Evolutionary conservation across 306 rosid species (phyloP).

Genomic region (Chamaecrista fasciculata): DNA sequence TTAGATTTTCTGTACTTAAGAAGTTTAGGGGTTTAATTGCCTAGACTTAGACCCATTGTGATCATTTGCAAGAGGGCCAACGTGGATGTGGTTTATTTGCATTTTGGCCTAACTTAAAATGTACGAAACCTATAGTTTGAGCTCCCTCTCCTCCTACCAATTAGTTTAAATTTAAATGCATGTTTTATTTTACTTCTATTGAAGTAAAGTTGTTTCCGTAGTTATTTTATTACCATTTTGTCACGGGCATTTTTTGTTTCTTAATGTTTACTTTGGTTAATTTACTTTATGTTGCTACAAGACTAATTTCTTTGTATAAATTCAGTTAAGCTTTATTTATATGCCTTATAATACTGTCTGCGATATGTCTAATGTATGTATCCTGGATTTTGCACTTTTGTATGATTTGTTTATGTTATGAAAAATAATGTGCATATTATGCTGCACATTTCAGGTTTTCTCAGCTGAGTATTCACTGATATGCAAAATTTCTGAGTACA

Average conservation of each 20-base stretch:
- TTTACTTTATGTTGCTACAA: conserved; percentile 2
- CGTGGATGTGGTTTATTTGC: not conserved
- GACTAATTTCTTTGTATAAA: not conserved
- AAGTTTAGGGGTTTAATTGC: not conserved
- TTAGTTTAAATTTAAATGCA: not conserved
- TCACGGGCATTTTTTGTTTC: not conserved
- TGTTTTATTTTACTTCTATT: not conserved
- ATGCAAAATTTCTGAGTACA: conserved; percentile 85
- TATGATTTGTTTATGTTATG: conserved; percentile 11
- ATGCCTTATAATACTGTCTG: conserved; percentile 6
- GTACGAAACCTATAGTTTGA: not conserved
- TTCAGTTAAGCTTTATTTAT: conserved; percentile 6
- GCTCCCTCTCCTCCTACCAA: not conserved
- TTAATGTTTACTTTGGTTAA: conserved; percentile 5
- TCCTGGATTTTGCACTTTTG: conserved; percentile 27
- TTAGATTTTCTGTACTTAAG: not conserved
- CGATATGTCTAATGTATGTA: not conserved
- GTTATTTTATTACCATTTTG: conserved; percentile 20
- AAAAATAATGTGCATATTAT: conserved; percentile 25
- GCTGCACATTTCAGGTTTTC: conserved; percentile 64
- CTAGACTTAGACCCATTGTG: not conserved
- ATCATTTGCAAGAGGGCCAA: not conserved
- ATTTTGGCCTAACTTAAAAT: not conserved
- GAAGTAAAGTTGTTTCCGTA: not conserved
- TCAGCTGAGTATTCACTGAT: conserved; percentile 89